Conservation (phyloP, 495 filamentous ascomycete genomes). For the Hyphodiscus hymeniophilus region DNA sequence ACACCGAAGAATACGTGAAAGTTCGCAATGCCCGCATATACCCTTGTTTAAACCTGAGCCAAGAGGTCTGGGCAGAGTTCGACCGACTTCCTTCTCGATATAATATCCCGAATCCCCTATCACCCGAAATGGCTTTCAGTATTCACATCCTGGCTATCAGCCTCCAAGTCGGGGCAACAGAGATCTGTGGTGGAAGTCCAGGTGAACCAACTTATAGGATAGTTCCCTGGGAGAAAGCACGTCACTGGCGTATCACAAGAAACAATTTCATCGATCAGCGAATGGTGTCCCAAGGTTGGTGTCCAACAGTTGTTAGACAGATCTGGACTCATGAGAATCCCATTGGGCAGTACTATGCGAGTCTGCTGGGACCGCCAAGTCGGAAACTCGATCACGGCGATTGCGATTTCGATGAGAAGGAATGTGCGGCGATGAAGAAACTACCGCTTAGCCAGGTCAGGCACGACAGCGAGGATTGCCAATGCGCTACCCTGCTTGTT, state of each 20-base stretch:
- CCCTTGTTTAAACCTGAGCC: background rate
- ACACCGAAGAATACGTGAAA: background rate
- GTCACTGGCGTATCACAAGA: background rate
- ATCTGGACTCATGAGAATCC: constrained; percentile 2
- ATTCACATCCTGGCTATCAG: constrained; percentile 7
- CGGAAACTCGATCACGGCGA: constrained; percentile 9
- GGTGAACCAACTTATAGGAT: background rate
- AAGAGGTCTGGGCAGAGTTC: constrained; percentile 1
- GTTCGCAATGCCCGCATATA: background rate
- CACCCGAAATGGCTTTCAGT: constrained; percentile 1
- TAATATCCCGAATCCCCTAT: constrained; percentile 1
- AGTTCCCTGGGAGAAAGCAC: constrained; percentile 2
- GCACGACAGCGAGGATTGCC: constrained; percentile 3
- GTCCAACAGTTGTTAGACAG: constrained; percentile 5
- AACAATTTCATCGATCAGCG: constrained; percentile 1
- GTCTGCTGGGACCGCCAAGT: constrained; percentile 11
- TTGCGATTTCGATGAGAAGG: background rate
- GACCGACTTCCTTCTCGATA: background rate
- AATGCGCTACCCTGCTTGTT: background rate
- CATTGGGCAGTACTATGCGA: constrained; percentile 5
- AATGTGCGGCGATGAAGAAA: constrained; percentile 4
- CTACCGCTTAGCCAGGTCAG: background rate
- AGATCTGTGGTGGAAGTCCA: background rate
- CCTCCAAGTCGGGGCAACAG: constrained; percentile 1
- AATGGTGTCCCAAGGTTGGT: constrained; percentile 5